Base-by-base conservation (phyloP, 2,329 filamentous ascomycete species). In the Fusarium compactum region DNA sequence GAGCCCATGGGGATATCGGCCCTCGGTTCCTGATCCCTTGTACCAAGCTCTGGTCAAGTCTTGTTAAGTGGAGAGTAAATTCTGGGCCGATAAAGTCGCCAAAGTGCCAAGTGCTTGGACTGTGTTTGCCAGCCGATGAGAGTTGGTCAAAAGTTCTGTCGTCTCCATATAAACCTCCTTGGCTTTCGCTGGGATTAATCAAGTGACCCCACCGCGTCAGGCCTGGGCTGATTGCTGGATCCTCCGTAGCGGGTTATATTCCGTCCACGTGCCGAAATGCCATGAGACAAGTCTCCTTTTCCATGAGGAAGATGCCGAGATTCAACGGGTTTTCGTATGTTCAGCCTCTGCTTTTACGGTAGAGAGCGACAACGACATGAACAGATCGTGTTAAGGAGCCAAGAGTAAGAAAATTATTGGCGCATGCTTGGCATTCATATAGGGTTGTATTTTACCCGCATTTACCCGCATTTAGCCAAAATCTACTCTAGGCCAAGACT, bases 401-500 rank as follows among this genome's bases (percentile, higher is more conserved):
- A 44, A 40, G 20, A 53, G 15, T 10, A 34, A 50, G 18, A 6
- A 14, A 12, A 15, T 24, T 12, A 54, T 24, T 40, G 3, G 47
- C 46, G 43, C 16, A 22, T 27, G 20, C 62, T 66, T 61, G 62
- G 47, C 47, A 46, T 22, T 51, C 40, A 66, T 61, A 62, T 65
- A 66, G 48, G 47, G 54, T 65, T 54, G 54, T 25, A 53, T 10
- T 54, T 65, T 65, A 66, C 54, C 62, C 54, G 54, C n/a, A 65
- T 65, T 65, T 65, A 65, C 7, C 62, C 62, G 34, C 2, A 66
- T 61, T 65, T 65, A 65, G 62, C 62, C 62, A 65, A 50, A 65
- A 27, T 14, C 4, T 16, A 44, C 41, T 54, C 41, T 60, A 60
- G 40, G 45, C 62, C 62, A 54, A 66, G 41, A 40, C 54, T 66